Evolutionary conservation across 192 early-diverging fungal genomes (phyloP), one percentile per base, ranked within the genome.

Genomic region (Coemansia sp.): DNA sequence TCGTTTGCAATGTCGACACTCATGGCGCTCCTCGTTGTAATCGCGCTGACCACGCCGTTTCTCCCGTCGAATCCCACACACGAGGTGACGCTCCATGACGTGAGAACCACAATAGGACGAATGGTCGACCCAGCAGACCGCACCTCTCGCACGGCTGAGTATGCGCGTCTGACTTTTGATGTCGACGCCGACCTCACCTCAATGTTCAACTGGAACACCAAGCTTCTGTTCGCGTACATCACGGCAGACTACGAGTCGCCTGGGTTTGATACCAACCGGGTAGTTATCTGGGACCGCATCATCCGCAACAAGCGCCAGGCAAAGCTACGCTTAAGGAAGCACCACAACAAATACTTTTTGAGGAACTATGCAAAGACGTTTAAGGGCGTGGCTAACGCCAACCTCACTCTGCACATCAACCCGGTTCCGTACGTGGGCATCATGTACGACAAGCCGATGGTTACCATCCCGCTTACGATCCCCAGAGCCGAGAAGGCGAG

Each of bases 191-290:
- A 83, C 76, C 62, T 83, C 10, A 51, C 81, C 10, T 68, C 71
- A 10, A 69, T 83, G 76, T 78, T 83, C 23, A 83, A 83, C 76
- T 83, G 81, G 81, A 83, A 83, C 69, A 83, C 81, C 12, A 83
- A 83, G 67, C 72, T 78, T 0, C 52, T 83, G 63, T 83, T 78
- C 35, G 69, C 76, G 3, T 83, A 72, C 36, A 75, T 83, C 34
- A 78, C 81, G 4, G 81, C 68, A 18, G 81, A 83, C 59, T 83
- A 64, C 35, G 34, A 45, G 21, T 45, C 71, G 14, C 59, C 61
- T 1, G 70, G 64, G 16, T 77, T 69, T 53, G 64, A 68, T 9
- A 75, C 69, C 4, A 83, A 83, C 64, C 59, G 69, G 15, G 65
- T 71, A n/a, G 81, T 83, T 10, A 45, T 83, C 38, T 83, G 81